A percentile compares a stretch with the other conserved stretches of the same genome.
Evolutionary conservation across 2,329 filamentous ascomycete species (phyloP).

Genomic region (Lachnellula cervina): DNA sequence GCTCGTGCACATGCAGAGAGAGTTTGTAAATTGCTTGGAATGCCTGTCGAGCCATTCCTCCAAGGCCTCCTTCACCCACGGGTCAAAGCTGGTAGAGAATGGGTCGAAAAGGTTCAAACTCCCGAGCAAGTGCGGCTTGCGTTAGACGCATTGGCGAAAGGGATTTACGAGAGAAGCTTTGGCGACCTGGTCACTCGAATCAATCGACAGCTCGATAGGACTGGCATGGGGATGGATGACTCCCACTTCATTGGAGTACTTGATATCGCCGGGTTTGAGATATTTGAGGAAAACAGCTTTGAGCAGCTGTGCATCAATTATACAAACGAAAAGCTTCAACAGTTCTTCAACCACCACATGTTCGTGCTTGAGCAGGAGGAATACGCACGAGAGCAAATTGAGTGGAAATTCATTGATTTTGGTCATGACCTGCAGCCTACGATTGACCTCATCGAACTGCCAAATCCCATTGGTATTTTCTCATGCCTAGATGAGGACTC

Average conservation of each 20-base stretch:
- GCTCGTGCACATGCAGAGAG: constrained; percentile 69
- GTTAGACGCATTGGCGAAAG: constrained; percentile 88
- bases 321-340: constrained; percentile 97
- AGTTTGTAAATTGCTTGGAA: constrained; percentile 79
- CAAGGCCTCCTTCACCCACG: constrained; percentile 85
- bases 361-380: constrained; percentile 98
- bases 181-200: constrained; percentile 88
- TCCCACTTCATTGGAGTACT: constrained; percentile 95
- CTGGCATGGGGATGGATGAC: constrained; percentile 76
- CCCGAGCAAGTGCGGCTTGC: constrained; percentile 90
- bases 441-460: constrained; percentile 91
- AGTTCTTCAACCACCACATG: constrained; percentile 99
- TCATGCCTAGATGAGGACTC: constrained; percentile 96
- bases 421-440: constrained; percentile 95
- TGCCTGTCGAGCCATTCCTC: constrained; percentile 78
- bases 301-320: constrained; percentile 99
- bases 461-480: constrained; percentile 98
- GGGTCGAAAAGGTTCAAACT: constrained; percentile 98
- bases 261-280: constrained; percentile 98
- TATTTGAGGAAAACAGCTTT: constrained; percentile 97
- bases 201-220: constrained; percentile 86
- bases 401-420: constrained; percentile 99
- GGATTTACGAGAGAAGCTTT: constrained; percentile 95
- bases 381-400: constrained; percentile 94
- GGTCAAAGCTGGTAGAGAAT: constrained; percentile 93